Conservation (phyloP, 768 basidiomycete species). For the Ramaria sp. region DNA sequence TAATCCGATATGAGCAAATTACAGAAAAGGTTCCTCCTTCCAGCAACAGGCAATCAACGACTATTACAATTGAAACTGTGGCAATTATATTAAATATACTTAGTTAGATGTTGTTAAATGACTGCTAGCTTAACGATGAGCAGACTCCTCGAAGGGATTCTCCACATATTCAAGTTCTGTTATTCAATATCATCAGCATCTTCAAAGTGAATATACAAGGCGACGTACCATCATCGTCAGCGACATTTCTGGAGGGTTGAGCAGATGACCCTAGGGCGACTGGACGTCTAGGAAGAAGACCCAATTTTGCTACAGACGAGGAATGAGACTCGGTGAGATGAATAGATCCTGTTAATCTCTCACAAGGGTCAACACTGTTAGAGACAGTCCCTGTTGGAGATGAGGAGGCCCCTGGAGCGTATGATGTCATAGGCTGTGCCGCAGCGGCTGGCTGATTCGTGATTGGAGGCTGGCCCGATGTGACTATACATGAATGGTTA, state of each 20-base stretch:
- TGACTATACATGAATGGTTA: not conserved
- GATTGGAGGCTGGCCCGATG: too few species aligned
- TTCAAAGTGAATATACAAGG: not conserved
- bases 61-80: not conserved
- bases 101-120: constrained; percentile 15
- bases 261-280: constrained; percentile 39
- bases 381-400: not conserved
- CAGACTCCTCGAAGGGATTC: constrained; percentile 58
- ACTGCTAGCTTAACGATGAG: constrained; percentile 14
- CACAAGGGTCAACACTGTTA: constrained; percentile 11
- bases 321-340: not conserved
- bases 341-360: not conserved
- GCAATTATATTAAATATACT: not conserved
- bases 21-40: not conserved
- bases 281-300: constrained; percentile 63
- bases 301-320: constrained; percentile 42
- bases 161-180: constrained; percentile 57
- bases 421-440: not conserved
- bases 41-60: not conserved
- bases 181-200: constrained; percentile 28
- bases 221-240: constrained; percentile 20
- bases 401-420: not conserved
- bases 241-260: constrained; percentile 14
- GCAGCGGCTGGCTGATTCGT: not conserved
- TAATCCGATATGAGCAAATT: not conserved